Base-by-base conservation (phyloP, 805 yeast species). In the Cyberlindnera bimundalis region DNA sequence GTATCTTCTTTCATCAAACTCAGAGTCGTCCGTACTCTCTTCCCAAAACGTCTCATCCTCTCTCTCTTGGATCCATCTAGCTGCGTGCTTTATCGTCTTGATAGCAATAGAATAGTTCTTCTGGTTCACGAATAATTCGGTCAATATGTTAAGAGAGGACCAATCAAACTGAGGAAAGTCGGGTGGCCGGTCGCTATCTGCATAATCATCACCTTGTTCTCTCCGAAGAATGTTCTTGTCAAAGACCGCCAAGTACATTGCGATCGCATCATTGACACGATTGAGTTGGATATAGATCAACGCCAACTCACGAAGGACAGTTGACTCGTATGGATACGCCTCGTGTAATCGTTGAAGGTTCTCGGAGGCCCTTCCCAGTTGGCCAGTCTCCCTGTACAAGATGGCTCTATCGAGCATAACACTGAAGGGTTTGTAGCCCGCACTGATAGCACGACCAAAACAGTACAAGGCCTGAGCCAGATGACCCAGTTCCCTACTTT, bases 91-190 rank as follows among this genome's bases (percentile, higher is more conserved):
- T 24, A 88, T 73, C 1, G 79, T 69, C 41, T 72, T 74, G 14
- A 88, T 73, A 1, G 90, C 93, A 10, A 74, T 66, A 9, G 59
- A 59, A 71, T 79, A 84, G 5, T 83, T 78, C 32, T 76, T 79
- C 42, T 79, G 82, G 39, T 78, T 76, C n/a, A 79, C 71, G 53
- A 84, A 84, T 28, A 91, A 66, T 53, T 93, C 98, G 8, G 85
- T 74, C 31, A 91, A 66, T 44, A 88, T 86, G 53, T 93, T 91
- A 35, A 91, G 68, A 45, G 86, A 90, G 0, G 95, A 83, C 95
- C 96, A 93, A 35, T 79, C 88, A 59, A 91, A 93, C 17, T 61
- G 60, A 1, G 87, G 68, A 42, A 73, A 70, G 29, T 53, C 45
- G 37, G 40, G 6, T 37, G 47, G 48, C 3, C 49, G 47, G 3